A percentile compares a stretch with the other conserved stretches of the same genome.
Conservation (phyloP, 2,329 filamentous ascomycete species). For the Colletotrichum ledebouriae region DNA sequence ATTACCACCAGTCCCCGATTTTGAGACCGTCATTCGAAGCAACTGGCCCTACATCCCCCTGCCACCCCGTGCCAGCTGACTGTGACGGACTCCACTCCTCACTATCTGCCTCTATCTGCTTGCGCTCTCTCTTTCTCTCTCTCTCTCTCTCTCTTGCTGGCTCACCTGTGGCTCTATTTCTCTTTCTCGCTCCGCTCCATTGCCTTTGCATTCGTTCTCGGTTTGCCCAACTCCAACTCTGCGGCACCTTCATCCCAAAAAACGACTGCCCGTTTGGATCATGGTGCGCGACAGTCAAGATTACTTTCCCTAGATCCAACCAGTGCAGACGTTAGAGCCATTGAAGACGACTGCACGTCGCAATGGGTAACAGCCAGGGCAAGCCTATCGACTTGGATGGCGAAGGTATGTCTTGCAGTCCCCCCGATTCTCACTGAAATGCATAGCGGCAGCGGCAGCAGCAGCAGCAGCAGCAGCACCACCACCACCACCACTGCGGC, state of each 20-base stretch:
- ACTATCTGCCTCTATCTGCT: constrained; percentile 41
- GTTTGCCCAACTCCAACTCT: constrained; percentile 23
- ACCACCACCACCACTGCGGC: not conserved
- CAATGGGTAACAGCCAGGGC: constrained; percentile 95
- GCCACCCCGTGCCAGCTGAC: constrained; percentile 42
- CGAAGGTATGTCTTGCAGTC: constrained; percentile 75
- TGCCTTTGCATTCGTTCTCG: constrained; percentile 27
- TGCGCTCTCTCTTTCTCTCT: constrained; percentile 9
- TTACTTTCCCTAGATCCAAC: constrained; percentile 33
- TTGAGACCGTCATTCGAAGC: constrained; percentile 38
- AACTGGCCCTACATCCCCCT: constrained; percentile 39
- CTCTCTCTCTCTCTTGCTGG: constrained; percentile 16
- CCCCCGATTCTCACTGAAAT: not conserved
- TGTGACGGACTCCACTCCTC: constrained; percentile 42
- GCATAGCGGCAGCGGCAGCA: constrained; percentile 17
- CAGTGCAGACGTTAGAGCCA: constrained; percentile 42
- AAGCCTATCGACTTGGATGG: constrained; percentile 94
- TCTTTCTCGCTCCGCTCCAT: constrained; percentile 36
- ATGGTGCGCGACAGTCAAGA: constrained; percentile 39
- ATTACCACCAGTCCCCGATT: constrained; percentile 35
- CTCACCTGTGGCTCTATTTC: constrained; percentile 22
- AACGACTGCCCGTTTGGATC: constrained; percentile 33
- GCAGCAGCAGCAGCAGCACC: not conserved
- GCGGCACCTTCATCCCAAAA: constrained; percentile 29
- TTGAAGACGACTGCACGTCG: constrained; percentile 43